Conservation (phyloP, 371 early-diverging fungal genomes). For the Syncephalastrum sp. region DNA sequence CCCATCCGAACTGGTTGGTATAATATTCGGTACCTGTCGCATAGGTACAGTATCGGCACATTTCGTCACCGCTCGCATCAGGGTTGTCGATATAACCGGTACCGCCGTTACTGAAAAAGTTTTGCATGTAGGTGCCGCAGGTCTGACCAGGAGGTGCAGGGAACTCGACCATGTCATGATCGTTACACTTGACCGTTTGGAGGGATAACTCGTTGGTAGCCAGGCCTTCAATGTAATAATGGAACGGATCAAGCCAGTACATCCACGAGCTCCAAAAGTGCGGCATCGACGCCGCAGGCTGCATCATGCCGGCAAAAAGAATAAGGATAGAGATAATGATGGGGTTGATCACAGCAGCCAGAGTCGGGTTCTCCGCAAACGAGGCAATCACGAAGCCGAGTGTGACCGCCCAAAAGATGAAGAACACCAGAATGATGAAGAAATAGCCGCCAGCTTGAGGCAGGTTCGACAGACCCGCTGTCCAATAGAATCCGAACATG, state of each 20-base stretch:
- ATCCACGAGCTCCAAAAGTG: conserved; percentile 65
- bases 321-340: conserved; percentile 53
- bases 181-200: conserved; percentile 40
- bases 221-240: conserved; percentile 65
- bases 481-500: conserved; percentile 62
- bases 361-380: conserved; percentile 45
- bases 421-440: conserved; percentile 48
- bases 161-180: conserved; percentile 40
- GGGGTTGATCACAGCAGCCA: conserved; percentile 60
- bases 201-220: conserved; percentile 57
- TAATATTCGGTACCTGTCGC: conserved; percentile 50
- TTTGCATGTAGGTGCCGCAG: conserved; percentile 51
- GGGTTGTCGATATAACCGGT: conserved; percentile 52
- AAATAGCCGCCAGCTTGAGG: conserved; percentile 49
- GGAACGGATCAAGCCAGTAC: conserved; percentile 64
- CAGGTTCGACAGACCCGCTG: conserved; percentile 47
- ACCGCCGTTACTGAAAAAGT: conserved; percentile 32
- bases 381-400: conserved; percentile 64
- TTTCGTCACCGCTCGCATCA: conserved; percentile 22
- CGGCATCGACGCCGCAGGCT: too few relatives aligned
- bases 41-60: conserved; percentile 63
- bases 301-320: too few relatives aligned
- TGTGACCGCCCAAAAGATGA: conserved; percentile 57
- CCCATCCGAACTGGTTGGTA: conserved; percentile 3
- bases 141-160: conserved; percentile 51